Base-by-base conservation (phyloP, 139 green algal genomes). In the Chlorella sp. region DNA sequence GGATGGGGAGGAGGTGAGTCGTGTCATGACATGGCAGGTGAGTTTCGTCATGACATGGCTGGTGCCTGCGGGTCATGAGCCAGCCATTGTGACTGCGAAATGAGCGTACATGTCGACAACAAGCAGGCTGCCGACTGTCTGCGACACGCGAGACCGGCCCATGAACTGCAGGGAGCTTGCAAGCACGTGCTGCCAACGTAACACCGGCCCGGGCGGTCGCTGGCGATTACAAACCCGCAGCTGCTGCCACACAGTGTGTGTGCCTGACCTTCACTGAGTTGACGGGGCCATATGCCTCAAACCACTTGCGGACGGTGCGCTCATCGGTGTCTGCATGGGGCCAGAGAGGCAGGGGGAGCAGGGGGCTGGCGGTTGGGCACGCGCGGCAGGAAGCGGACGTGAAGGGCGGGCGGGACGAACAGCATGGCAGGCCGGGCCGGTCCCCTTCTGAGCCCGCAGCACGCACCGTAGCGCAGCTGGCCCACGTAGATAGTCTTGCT, bases 381-480 rank as follows among this genome's bases (percentile, higher is more conserved):
- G 67, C 67, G 22, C 32, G 41, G 26, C 24, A 8, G 17, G 70
- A 44, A 56, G 9, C 1, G 41, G 3, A 26, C 9, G 41, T 73
- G 24, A 56, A 20, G 8, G 34, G 70, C 70, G 34, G n/a, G 41
- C 70, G 28, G 70, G 24, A 43, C 41, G 7, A 2, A 32, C 14
- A 38, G 41, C 7, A 26, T 41, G 24, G 26, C 17, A 41, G 36
- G 16, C 38, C 41, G 19, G 20, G 19, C 60, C 30, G 60, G 26
- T 68, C 5, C 9, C 5, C 60, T 34, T 68, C 30, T 17, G 48
- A 2, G n/a, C 46, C 34, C 19, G 13, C 26, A 8, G 26, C 28
- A 34, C 46, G 22, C 40, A 83, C 77, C 77, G 32, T 81, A 86
- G 41, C 81, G 70, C 70, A 86, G 81, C 43, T 86, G 51, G 32